Base-by-base conservation (phyloP, 805 yeast genomes). In the Danielia reshetovae region DNA sequence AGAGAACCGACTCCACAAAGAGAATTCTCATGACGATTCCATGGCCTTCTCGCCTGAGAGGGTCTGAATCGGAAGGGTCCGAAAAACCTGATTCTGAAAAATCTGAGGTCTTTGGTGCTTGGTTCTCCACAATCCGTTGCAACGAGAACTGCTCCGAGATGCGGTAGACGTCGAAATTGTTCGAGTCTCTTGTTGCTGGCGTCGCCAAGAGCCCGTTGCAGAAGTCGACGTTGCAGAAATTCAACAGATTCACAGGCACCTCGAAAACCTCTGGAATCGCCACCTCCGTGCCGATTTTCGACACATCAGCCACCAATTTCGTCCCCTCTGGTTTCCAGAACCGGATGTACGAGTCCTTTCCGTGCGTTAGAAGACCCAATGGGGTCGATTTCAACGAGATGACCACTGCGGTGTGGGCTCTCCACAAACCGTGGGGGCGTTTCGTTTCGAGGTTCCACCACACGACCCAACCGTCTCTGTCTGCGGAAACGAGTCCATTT, bases 231-330 rank as follows among this genome's bases (percentile, higher is more conserved):
- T 79, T 77, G 45, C 87, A 74, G 54, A 81, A 86, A 47, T 84
- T 85, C 43, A 86, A 60, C 4, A 85, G 67, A 54, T 86, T 86
- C 27, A 83, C 82, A 5, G 88, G 88, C 44, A 82, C 65, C 12
- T 72, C 68, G 1, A 62, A 54, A 21, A 57, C 43, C 45, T 57
- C 48, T 5, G 59, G 57, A 6, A 32, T 16, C 29, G 38, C 32
- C n/a, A 23, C 33, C 10, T 30, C 32, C 12, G 13, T 13, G 9
- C 7, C 27, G 22, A 19, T 19, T 19, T 7, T 9, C 30, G 30
- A n/a, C 12, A n/a, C 21, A 8, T 12, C 16, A 7, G 18, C 5
- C 6, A 17, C 16, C 18, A 26, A 13, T 26, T 14, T 17, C 11
- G 28, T 24, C 11, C 26, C 26, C 17, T 7, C 19, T 7, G 57